Evolutionary conservation across 192 early-diverging fungal genomes (phyloP).

Genomic region (Fimicolochytrium jonesii): DNA sequence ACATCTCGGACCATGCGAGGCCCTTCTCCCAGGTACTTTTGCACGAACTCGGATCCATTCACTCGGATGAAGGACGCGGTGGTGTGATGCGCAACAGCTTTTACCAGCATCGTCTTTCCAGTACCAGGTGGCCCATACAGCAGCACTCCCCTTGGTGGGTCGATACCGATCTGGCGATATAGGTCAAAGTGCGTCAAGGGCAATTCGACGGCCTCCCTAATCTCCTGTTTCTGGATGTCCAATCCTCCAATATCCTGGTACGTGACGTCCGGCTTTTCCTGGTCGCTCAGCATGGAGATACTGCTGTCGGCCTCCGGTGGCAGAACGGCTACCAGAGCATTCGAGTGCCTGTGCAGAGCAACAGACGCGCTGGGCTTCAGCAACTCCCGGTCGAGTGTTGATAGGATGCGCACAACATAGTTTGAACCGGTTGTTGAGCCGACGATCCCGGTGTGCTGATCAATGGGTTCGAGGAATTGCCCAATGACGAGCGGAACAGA

Average conservation of each 20-base stretch:
- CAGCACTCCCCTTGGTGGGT: conserved; percentile 97
- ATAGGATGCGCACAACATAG: conserved; percentile 90
- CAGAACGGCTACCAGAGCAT: conserved; percentile 93
- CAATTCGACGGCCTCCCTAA: conserved; percentile 97
- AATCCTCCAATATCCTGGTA: conserved; percentile 98
- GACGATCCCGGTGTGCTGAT: conserved; percentile 93
- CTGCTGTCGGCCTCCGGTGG: conserved; percentile 89
- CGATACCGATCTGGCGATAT: conserved; percentile 97
- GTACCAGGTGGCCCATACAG: conserved; percentile 98
- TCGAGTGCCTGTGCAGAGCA: conserved; percentile 94
- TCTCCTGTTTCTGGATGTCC: conserved; percentile 96
- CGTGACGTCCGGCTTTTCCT: conserved; percentile 75
- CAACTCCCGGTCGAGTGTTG: conserved; percentile 95
- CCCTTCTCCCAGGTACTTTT: conserved; percentile 98
- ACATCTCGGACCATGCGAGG: conserved; percentile 97
- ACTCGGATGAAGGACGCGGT: conserved; percentile 95
- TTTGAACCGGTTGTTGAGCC: conserved; percentile 89
- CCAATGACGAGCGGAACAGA: conserved; percentile 97
- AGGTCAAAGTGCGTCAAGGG: conserved; percentile 97
- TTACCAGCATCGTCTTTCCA: conserved; percentile 96
- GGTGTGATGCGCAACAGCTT: conserved; percentile 98
- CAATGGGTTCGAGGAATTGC: conserved; percentile 97
- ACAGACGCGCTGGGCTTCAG: conserved; percentile 92
- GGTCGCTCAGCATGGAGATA: conserved; percentile 75
- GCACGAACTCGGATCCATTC: conserved; percentile 96